Conservation (phyloP, 73 alveolate species). For the Paramecium biaurelia region DNA sequence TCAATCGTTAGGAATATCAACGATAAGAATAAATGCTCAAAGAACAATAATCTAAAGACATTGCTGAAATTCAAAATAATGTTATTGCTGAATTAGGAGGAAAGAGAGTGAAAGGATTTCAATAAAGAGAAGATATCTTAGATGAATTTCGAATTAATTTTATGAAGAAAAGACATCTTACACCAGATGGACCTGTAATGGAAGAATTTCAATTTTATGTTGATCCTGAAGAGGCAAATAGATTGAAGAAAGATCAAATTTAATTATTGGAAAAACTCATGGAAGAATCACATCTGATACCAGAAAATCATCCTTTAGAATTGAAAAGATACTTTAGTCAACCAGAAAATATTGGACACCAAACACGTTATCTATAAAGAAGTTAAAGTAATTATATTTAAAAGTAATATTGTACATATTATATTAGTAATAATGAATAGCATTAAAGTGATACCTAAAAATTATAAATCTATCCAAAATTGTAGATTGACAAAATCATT, state of each 20-base stretch:
- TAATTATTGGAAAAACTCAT: not conserved
- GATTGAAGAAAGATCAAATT: not conserved
- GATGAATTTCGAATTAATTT: slow-evolving; percentile 34
- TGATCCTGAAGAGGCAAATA: slow-evolving; percentile 10
- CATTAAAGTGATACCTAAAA: not conserved
- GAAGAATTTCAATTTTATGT: slow-evolving; percentile 45
- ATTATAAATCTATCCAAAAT: not conserved
- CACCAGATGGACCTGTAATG: slow-evolving; percentile 17
- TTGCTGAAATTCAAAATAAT: slow-evolving; percentile 17
- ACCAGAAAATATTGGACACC: not conserved
- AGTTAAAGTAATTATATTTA: not conserved
- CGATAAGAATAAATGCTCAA: not conserved
- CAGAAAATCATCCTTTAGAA: not conserved
- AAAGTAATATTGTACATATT: not conserved
- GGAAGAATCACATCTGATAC: slow-evolving; percentile 11
- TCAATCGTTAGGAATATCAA: not conserved
- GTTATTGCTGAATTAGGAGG: slow-evolving; percentile 3
- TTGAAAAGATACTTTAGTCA: not conserved
- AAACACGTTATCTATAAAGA: not conserved
- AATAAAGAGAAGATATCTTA: not conserved
- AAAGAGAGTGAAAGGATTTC: slow-evolving; percentile 19
- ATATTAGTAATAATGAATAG: not conserved
- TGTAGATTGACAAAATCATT: not conserved
- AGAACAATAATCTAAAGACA: slow-evolving; percentile 7
- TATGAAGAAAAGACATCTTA: slow-evolving; percentile 28